Conservation (phyloP, 2,329 filamentous ascomycete genomes). For the Xylariaceae sp. region DNA sequence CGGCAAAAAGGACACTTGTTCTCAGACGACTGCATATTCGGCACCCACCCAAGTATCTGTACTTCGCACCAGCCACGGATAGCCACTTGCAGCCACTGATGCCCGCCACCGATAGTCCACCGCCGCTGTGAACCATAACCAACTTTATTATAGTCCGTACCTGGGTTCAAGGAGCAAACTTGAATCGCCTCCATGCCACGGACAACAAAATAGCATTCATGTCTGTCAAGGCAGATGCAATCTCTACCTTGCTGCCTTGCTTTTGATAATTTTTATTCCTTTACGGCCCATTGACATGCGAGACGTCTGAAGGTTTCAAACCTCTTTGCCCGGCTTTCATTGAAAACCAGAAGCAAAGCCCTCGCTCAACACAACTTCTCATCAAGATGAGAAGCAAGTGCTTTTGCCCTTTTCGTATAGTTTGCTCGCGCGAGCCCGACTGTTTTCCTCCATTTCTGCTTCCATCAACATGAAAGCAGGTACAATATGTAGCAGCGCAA, state of each 20-base stretch:
- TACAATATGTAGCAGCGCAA: constrained; percentile 1
- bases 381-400: neutral
- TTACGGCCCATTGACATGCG: neutral
- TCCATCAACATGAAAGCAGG: constrained; percentile 10
- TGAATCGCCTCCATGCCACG: neutral
- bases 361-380: neutral
- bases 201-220: neutral
- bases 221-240: neutral
- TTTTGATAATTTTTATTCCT: neutral
- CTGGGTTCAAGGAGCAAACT: neutral
- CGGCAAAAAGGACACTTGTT: constrained; percentile 23
- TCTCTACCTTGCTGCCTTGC: neutral
- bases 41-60: too few relatives aligned
- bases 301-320: neutral
- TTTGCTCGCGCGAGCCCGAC: neutral
- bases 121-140: too few relatives aligned
- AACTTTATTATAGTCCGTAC: too few relatives aligned
- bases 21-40: constrained; percentile 1
- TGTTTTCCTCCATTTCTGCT: neutral
- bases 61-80: too few relatives aligned
- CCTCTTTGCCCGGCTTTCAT: neutral
- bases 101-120: too few relatives aligned
- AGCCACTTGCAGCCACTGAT: neutral
- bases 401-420: neutral
- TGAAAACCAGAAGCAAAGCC: neutral